Evolutionary conservation across 441 rosid genomes (phyloP).

Genomic region (Erysimum pusillum): DNA sequence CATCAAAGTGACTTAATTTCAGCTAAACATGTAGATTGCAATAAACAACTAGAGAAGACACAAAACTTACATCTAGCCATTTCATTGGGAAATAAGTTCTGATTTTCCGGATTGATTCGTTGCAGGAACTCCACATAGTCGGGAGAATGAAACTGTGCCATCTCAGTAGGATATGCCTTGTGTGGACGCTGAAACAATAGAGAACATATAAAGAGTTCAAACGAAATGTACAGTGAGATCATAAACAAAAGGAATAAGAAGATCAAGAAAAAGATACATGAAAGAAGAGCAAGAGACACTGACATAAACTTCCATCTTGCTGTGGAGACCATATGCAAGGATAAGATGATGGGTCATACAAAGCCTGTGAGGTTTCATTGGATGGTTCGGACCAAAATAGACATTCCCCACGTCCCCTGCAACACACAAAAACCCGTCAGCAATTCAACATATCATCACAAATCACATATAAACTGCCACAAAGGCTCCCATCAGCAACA

Average conservation of each 20-base stretch:
- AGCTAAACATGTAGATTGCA: slow-evolving; percentile 21
- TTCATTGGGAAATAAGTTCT: slow-evolving; percentile 67
- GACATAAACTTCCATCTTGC: slow-evolving; percentile 94
- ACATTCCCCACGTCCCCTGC: slow-evolving; percentile 96
- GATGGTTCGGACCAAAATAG: slow-evolving; percentile 98
- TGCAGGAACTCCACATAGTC: slow-evolving; percentile 94
- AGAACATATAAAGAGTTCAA: slow-evolving; percentile 11
- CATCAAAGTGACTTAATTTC: slow-evolving; percentile 11
- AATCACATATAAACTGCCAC: not conserved
- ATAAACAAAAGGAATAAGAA: not conserved
- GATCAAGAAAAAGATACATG: slow-evolving; percentile 1
- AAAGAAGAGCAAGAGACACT: slow-evolving; percentile 44
- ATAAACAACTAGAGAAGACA: not conserved
- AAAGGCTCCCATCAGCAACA: not conserved
- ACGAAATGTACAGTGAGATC: not conserved
- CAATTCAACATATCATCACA: not conserved
- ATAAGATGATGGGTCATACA: slow-evolving; percentile 99
- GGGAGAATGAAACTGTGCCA: slow-evolving; percentile 95
- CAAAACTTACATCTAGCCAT: slow-evolving; percentile 69
- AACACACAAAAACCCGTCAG: slow-evolving; percentile 27
- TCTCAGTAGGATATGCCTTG: slow-evolving; percentile 96
- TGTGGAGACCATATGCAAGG: slow-evolving; percentile 90
- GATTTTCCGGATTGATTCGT: slow-evolving; percentile 83
- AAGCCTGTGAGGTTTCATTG: slow-evolving; percentile 96
- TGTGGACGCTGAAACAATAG: slow-evolving; percentile 82